Evolutionary conservation across 495 filamentous ascomycete genomes (phyloP).

Genomic region (Tuber brumale): DNA sequence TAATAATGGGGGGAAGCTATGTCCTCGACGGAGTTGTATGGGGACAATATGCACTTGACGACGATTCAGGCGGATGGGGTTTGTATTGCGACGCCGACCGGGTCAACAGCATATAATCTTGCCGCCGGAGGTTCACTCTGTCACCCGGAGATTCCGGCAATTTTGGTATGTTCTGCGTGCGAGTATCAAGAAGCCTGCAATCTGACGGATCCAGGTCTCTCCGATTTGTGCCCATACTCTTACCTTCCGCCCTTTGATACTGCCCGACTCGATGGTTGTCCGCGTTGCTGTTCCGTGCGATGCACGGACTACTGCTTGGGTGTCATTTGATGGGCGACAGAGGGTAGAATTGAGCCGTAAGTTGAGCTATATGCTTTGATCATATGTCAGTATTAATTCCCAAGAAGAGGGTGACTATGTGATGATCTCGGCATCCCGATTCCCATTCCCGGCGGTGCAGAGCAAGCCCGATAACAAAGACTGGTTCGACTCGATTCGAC

Average conservation of each 20-base stretch:
- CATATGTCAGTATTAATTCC: not conserved
- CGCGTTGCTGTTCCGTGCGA: conserved; percentile 76
- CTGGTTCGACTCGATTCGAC: conserved; percentile 90
- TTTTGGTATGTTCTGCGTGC: conserved; percentile 52
- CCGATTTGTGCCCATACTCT: conserved; percentile 97
- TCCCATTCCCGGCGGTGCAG: conserved; percentile 91
- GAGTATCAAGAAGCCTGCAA: not conserved
- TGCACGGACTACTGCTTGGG: conserved; percentile 87
- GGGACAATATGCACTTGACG: conserved; percentile 84
- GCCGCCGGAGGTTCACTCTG: conserved; percentile 93
- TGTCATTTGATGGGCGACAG: conserved; percentile 92
- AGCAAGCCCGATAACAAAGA: conserved; percentile 59
- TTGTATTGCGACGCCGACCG: conserved; percentile 92
- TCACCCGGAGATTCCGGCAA: conserved; percentile 93
- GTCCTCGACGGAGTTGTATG: conserved; percentile 65
- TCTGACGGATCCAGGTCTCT: conserved; percentile 50
- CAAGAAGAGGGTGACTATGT: conserved; percentile 74
- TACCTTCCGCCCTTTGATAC: conserved; percentile 95
- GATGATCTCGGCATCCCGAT: conserved; percentile 86
- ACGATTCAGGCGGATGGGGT: conserved; percentile 92
- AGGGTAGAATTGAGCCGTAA: conserved; percentile 70
- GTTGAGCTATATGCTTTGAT: conserved; percentile 1
- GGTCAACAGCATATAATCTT: conserved; percentile 90
- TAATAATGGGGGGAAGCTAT: conserved; percentile 27
- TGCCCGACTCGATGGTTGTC: conserved; percentile 87